A percentile compares a stretch with the other conserved stretches of the same genome.
Conservation (phyloP, 805 yeast species). For the Cyberlindnera subsufficiens region DNA sequence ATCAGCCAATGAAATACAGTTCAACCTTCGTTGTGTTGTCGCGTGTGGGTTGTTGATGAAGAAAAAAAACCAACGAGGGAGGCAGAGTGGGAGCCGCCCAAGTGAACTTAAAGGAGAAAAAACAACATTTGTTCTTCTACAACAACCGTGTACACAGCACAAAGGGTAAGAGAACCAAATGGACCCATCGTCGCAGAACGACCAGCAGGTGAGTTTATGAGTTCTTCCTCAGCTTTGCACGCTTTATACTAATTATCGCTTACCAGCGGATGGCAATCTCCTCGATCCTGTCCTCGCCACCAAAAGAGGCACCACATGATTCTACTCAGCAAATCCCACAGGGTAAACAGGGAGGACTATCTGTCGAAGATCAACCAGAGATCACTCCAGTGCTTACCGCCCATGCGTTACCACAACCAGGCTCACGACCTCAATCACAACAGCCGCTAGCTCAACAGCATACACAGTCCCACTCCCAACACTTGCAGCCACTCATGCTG, state of each 20-base stretch:
- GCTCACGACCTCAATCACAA: not conserved
- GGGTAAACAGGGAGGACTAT: too few relatives aligned
- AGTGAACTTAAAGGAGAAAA: not conserved
- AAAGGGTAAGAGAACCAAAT: too few relatives aligned
- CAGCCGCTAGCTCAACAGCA: not conserved
- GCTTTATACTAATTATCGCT: not conserved
- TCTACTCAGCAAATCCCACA: too few relatives aligned
- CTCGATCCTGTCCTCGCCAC: slow-evolving; percentile 18
- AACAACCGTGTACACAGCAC: not conserved
- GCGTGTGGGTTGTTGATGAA: too few relatives aligned
- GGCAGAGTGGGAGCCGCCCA: too few relatives aligned
- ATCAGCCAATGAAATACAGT: too few relatives aligned
- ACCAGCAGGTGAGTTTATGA: not conserved
- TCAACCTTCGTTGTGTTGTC: too few relatives aligned
- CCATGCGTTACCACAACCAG: too few relatives aligned
- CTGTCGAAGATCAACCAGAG: too few relatives aligned
- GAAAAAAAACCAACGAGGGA: too few relatives aligned
- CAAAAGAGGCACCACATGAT: not conserved
- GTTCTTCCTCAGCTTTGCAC: too few relatives aligned
- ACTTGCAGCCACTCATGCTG: not conserved
- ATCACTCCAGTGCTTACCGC: too few relatives aligned
- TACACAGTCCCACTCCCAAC: not conserved
- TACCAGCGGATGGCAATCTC: slow-evolving; percentile 19
- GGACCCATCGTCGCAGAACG: not conserved
- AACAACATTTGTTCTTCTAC: not conserved